These are phyloP conservation scores for Scenedesmus sp. DNA, from an alignment of 163 green algal species.

Conservation along the genomic window DNA sequence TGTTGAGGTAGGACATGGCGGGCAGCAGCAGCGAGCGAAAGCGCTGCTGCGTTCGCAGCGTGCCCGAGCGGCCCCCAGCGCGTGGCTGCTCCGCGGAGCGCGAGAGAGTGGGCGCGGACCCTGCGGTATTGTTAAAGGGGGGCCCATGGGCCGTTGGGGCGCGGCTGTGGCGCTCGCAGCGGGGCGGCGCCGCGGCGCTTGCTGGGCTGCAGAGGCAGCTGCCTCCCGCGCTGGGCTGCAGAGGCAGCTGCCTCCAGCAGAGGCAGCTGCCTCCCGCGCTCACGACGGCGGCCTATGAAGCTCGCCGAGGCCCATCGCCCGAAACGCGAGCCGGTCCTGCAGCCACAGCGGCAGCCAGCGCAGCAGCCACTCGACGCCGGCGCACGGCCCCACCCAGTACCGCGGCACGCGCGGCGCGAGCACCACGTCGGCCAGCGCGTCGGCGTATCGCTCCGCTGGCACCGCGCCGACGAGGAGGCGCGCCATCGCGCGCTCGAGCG, in stretches of 20 bases:
- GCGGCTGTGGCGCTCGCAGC: too few species aligned
- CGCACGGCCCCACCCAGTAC: conserved; percentile 35
- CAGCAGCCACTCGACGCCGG: conserved; percentile 33
- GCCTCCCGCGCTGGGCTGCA: neutral
- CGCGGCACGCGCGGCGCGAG: conserved; percentile 13
- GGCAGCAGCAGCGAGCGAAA: too few species aligned
- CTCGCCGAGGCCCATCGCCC: neutral
- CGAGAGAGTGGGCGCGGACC: too few species aligned
- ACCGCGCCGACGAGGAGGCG: conserved; percentile 31
- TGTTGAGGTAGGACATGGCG: too few species aligned
- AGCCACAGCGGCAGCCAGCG: conserved; percentile 25
- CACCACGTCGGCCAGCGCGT: conserved; percentile 5
- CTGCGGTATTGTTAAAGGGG: too few species aligned
- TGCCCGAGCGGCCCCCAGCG: too few species aligned
- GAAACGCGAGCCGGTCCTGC: neutral
- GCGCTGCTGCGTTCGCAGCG: too few species aligned
- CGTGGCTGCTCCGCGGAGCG: too few species aligned
- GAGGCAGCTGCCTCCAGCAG: neutral
- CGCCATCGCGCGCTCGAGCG: conserved; percentile 27
- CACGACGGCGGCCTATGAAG: neutral
- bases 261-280: neutral
- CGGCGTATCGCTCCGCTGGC: conserved; percentile 22
- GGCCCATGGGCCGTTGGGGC: too few species aligned
- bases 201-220: neutral
- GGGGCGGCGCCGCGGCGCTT: too few species aligned